Evolutionary conservation across 208 protist species (phyloP).

Genomic region (Blastocrithidia nonstop): DNA sequence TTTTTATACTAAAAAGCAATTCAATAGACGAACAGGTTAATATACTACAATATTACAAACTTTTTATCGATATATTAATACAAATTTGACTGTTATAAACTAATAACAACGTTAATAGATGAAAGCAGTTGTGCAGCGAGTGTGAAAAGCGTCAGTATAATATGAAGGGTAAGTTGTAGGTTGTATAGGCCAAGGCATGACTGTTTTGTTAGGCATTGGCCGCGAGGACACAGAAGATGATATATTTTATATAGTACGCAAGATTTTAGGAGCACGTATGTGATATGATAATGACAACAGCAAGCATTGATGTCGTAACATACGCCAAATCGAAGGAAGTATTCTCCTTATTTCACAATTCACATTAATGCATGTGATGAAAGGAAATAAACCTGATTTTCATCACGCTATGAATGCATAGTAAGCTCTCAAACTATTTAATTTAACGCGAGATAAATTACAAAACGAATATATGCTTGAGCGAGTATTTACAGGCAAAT

Average conservation of each 20-base stretch:
- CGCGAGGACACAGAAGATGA: slow-evolving; percentile 57
- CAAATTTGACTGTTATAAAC: no score
- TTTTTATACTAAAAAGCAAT: no score
- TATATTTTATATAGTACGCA: slow-evolving; percentile 64
- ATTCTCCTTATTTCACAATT: slow-evolving; percentile 85
- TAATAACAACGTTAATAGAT: no score
- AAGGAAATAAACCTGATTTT: slow-evolving; percentile 86
- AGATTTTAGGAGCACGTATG: slow-evolving; percentile 51
- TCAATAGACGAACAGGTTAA: no score
- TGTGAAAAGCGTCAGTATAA: slow-evolving; percentile 41
- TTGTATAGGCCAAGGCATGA: slow-evolving; percentile 52
- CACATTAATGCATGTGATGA: slow-evolving; percentile 79
- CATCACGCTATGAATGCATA: slow-evolving; percentile 77
- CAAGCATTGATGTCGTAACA: no score
- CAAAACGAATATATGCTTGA: slow-evolving; percentile 28
- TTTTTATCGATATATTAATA: no score
- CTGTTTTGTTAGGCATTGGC: slow-evolving; percentile 71
- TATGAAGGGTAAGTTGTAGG: slow-evolving; percentile 58
- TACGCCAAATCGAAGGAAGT: slow-evolving; percentile 70
- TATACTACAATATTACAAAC: no score
- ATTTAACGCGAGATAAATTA: slow-evolving; percentile 47
- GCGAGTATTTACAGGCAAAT: slow-evolving; percentile 61
- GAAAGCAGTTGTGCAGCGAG: slow-evolving; percentile 78
- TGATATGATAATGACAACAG: slow-evolving; percentile 52
- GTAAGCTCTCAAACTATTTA: slow-evolving; percentile 57